A percentile compares a stretch with the other conserved stretches of the same genome.
Evolutionary conservation across 2,329 filamentous ascomycete genomes (phyloP).

Genomic region (Claviceps pazoutovae): DNA sequence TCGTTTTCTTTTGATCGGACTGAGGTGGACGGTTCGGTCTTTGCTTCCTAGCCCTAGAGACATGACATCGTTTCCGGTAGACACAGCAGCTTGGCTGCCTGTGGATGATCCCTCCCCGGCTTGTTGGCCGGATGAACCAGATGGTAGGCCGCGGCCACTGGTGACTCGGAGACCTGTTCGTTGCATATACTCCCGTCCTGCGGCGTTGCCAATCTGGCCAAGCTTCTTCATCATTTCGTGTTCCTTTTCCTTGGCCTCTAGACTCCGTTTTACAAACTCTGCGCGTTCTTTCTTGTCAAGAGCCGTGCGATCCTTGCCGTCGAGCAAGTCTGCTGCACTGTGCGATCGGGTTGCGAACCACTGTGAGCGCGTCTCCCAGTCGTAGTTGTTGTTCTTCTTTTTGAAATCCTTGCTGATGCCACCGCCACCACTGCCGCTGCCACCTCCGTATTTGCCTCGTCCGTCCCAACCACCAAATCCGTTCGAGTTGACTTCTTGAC

Average conservation of each 20-base stretch:
- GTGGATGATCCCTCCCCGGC: slow-evolving; percentile 1
- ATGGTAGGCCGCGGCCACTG: not conserved
- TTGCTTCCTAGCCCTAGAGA: slow-evolving; percentile 19
- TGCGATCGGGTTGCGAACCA: slow-evolving; percentile 38
- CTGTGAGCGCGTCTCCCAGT: slow-evolving; percentile 42
- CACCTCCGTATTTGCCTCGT: slow-evolving; percentile 16
- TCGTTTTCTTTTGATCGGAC: slow-evolving; percentile 48
- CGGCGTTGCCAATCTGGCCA: slow-evolving; percentile 46
- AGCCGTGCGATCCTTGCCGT: slow-evolving; percentile 45
- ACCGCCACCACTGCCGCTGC: not conserved
- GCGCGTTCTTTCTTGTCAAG: slow-evolving; percentile 46
- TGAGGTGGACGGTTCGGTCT: slow-evolving; percentile 37
- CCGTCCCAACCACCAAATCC: slow-evolving; percentile 26
- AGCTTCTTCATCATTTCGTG: slow-evolving; percentile 57
- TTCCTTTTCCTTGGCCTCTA: slow-evolving; percentile 58
- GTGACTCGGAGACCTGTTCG: slow-evolving; percentile 14
- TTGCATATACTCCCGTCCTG: slow-evolving; percentile 59
- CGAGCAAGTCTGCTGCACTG: slow-evolving; percentile 48
- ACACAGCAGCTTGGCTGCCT: slow-evolving; percentile 15
- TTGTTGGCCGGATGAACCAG: not conserved
- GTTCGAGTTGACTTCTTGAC: slow-evolving; percentile 70
- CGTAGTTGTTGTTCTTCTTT: slow-evolving; percentile 29
- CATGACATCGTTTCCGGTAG: slow-evolving; percentile 27
- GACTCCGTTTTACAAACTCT: slow-evolving; percentile 49
- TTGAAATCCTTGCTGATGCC: slow-evolving; percentile 8